Base-by-base conservation (phyloP, 2,329 filamentous ascomycete genomes). In the Rhynchosporium graminicola region DNA sequence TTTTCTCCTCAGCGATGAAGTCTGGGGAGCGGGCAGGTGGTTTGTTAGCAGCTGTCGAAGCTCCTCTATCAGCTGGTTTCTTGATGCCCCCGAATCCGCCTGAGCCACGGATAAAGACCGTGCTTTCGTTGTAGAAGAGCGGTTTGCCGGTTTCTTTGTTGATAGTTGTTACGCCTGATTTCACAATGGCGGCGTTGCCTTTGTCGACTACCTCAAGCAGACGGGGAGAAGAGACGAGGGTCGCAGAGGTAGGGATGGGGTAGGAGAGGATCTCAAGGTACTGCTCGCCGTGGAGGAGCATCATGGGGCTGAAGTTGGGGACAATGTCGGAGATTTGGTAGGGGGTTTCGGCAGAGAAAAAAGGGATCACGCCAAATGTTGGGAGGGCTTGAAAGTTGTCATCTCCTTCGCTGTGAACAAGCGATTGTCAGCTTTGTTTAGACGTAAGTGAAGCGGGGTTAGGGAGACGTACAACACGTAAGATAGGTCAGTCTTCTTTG, bases 201-300 rank as follows among this genome's bases (percentile, higher is more conserved):
- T 98, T 99, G 82, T 99, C 95, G 54, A 97, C 85, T 9, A 98
- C 94, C 76, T 99, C 95, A 65, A 99, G 85, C 62, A 99, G 87
- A 76, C 87, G 88, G 63, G 87, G 89, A 73, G 87, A 86, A 62
- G 89, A 91, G 70, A 90, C 77, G 56, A 96, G 87, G 62, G 86
- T 88, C 57, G 85, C 92, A 60, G 87, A 84, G 38, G 93, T 97
- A 42, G 94, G 94, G 71, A 98, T 90, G 46, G 95, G 95, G 80
- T 87, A 96, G 77, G 94, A 92, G 75, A 88, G 87, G 73, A 99
- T 85, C 79, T 99, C 95, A 67, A 99, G 91, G 80, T 93, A 99
- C 78, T 99, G 95, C 82, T 99, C 95, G 74, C 95, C 95, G 80
- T 99, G 95, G 29, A 99, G 89, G 57, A 99, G 87, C 92, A 97